phyloP scores from a whole-genome alignment of 371 early-diverging fungal genomes.

The Apophysomyces elegans region DNA sequence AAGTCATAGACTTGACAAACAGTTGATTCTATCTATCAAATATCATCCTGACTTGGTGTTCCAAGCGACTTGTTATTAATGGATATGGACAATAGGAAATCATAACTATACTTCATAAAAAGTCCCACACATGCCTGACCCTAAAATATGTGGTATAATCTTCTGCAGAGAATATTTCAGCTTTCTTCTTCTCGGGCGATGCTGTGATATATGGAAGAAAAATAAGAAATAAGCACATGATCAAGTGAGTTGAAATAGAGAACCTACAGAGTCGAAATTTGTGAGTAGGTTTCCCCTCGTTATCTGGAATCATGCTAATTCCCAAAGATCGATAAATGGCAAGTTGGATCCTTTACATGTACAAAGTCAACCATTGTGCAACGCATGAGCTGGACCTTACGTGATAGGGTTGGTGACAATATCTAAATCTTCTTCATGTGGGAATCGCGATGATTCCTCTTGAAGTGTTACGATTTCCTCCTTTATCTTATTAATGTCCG shows the following conservation, averaged over 20 bases:
- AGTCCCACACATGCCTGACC: conserved; percentile 1
- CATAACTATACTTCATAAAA: not conserved
- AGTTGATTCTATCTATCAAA: too few species aligned
- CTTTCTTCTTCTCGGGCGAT: conserved; percentile 1
- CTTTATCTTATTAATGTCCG: not conserved
- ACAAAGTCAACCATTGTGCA: not conserved
- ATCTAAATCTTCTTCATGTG: not conserved
- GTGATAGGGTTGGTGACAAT: not conserved
- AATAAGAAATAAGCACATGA: not conserved
- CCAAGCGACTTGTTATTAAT: too few species aligned
- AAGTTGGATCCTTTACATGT: not conserved
- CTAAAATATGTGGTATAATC: conserved; percentile 1
- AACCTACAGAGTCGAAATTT: not conserved
- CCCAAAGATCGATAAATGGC: conserved; percentile 1
- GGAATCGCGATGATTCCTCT: not conserved
- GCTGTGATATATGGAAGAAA: not conserved
- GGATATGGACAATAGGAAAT: too few species aligned
- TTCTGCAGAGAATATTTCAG: not conserved
- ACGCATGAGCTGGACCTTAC: not conserved
- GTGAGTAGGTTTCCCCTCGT: not conserved
- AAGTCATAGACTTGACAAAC: too few species aligned
- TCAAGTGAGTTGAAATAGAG: not conserved
- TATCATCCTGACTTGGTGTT: too few species aligned
- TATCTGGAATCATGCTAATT: conserved; percentile 1
- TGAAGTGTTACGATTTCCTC: not conserved